phyloP scores from a whole-genome alignment of 805 yeast species.

The Candida adriatica region DNA sequence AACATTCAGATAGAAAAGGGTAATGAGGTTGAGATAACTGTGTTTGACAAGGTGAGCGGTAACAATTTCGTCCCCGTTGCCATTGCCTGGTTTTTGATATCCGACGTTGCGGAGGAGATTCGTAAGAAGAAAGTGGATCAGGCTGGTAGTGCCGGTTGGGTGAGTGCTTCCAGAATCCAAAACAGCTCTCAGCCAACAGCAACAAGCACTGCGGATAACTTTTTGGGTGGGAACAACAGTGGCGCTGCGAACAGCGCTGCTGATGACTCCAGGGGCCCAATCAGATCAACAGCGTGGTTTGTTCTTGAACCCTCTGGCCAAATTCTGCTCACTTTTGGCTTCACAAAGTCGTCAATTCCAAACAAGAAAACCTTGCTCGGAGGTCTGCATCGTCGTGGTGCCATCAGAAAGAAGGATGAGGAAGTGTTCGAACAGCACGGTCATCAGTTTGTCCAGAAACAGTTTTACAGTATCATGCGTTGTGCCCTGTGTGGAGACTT shows the following conservation, averaged over 20 bases:
- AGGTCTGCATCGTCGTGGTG: slow-evolving; percentile 93
- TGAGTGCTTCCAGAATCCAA: slow-evolving; percentile 59
- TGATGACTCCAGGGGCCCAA: slow-evolving; percentile 17
- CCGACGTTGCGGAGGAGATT: slow-evolving; percentile 91
- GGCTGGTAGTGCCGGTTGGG: slow-evolving; percentile 83
- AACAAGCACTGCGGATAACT: slow-evolving; percentile 20
- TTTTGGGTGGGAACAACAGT: slow-evolving; percentile 14
- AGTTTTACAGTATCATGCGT: slow-evolving; percentile 92
- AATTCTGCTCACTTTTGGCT: slow-evolving; percentile 68
- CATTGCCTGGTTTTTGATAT: slow-evolving; percentile 80
- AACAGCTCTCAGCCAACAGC: slow-evolving; percentile 14
- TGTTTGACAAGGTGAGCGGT: slow-evolving; percentile 66
- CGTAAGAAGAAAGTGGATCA: slow-evolving; percentile 82
- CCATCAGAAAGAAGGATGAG: slow-evolving; percentile 85
- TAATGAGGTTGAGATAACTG: slow-evolving; percentile 83
- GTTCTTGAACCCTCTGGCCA: slow-evolving; percentile 93
- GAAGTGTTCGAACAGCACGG: slow-evolving; percentile 94
- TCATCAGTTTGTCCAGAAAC: slow-evolving; percentile 93
- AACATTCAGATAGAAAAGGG: slow-evolving; percentile 80
- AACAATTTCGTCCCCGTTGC: slow-evolving; percentile 78
- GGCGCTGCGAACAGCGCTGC: slow-evolving; percentile 2
- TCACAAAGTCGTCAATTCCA: slow-evolving; percentile 57
- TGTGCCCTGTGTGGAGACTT: slow-evolving; percentile 98
- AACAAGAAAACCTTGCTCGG: slow-evolving; percentile 42
- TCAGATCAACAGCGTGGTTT: slow-evolving; percentile 75